Base-by-base conservation (phyloP, 768 basidiomycete species). In the Dacryopinax spathularia region DNA sequence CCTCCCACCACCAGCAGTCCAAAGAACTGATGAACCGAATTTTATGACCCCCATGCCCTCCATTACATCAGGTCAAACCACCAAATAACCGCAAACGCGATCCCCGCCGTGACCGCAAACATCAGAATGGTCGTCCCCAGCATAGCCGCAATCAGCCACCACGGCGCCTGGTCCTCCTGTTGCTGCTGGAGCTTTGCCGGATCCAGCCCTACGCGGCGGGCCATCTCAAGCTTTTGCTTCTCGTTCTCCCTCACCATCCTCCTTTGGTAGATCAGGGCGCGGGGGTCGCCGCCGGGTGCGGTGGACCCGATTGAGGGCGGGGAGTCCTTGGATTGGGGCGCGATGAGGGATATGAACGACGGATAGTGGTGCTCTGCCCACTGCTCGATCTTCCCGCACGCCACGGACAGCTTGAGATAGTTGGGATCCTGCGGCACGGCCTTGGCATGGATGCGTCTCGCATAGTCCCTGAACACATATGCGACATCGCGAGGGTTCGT, bases 361-460 rank as follows among this genome's bases (percentile, higher is more conserved):
- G 95, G 95, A 76, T 90, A 99, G 73, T 94, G 80, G 68, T 86
- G 88, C 74, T 97, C 95, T 64, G 78, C 84, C 95, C 95, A 98
- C 75, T 86, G 84, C 69, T 97, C 94, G 72, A 98, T 90, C 91
- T 88, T 88, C 66, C 88, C 86, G 67, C 90, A 93, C 15, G 86
- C 85, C 61, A 96, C 80, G 37, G 87, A 88, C 65, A 98, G 74
- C 44, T 81, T 82, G 66, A 97, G 77, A 77, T 87, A 91, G 75
- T 84, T 89, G 39, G 95, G 95, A 74, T 98, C 95, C 43, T 85
- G 78, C 10, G 89, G 85, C 36, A 80, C 71, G 0, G 88, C 84
- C 70, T 88, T 90, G 34, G 82, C 79, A 75, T 97, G 93, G 66
- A 98, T 95, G 67, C 78, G 80, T 22, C 89, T 84, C 0, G 84